Base-by-base conservation (phyloP, 1,284 basidiomycete genomes). In the Psilocybe mexicana region DNA sequence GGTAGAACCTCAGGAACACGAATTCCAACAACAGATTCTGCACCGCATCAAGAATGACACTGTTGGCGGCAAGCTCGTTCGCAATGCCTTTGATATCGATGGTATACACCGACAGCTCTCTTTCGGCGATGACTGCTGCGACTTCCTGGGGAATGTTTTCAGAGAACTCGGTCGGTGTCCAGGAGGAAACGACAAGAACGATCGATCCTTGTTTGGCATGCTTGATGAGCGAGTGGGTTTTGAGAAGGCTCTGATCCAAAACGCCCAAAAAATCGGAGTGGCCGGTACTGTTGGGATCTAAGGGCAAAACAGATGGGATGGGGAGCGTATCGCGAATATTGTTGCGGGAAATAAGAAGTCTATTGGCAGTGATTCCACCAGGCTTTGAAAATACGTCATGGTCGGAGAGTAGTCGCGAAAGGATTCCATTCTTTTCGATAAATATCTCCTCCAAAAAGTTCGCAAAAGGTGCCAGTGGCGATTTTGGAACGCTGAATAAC, bases 1-100 rank as follows among this genome's bases (percentile, higher is more conserved):
- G 76, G 71, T 92, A 93, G 44, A 93, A 74, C 48, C 88, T 78
- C 62, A 92, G 68, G 72, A 92, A 87, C 0, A 86, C 83, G 11
- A 91, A 73, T 60, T 87, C 81, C 24, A 81, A 78, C 24, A 88
- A 63, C 53, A 87, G 67, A 57, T 74, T 79, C 65, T 86, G 80
- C 6, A 84, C 65, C 1, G 75, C 72, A 38, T 80, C 78, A 55
- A 72, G 73, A 2, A 70, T 62, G 7, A 72, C 62, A 11, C 70
- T 70, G n/a, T 69, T 67, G 18, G 72, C 65, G 14, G 70, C 74
- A 2, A 80, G 61, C 26, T 71, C 66, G 23, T 70, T 68, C 14
- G 81, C 78, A 38, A 82, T 65, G 18, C 65, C 66, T 54, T 79
- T 79, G 6, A 81, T 74, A 65, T 92, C 78, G 59, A 92, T 74